phyloP scores from a whole-genome alignment of 179 eudicot genomes.

The Actinidia chinensis region DNA sequence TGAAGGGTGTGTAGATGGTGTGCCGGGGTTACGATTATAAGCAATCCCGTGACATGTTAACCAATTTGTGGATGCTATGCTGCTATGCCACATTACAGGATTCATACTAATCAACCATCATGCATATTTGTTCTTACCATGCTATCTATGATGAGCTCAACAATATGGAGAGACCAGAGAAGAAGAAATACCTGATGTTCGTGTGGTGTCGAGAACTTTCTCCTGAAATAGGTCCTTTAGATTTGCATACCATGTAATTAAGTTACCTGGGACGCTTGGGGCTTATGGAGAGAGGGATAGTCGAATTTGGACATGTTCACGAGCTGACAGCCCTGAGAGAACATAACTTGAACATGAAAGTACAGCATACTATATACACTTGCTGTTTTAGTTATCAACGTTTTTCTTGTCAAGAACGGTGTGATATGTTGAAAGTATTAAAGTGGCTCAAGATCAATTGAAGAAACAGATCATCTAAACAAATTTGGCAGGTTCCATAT shows the following conservation, averaged over 20 bases:
- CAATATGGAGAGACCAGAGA: neutral
- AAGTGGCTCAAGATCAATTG: neutral
- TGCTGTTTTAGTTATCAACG: neutral
- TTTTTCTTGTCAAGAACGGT: neutral
- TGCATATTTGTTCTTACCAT: constrained; percentile 4
- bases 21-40: constrained; percentile 3
- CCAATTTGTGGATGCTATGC: constrained; percentile 3
- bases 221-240: neutral
- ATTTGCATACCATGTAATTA: too few species aligned
- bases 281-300: neutral
- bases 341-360: neutral
- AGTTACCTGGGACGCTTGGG: constrained; percentile 5
- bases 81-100: neutral
- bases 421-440: neutral
- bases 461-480: neutral
- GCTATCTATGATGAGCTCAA: neutral
- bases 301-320: neutral
- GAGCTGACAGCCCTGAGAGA: neutral
- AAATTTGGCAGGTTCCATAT: neutral
- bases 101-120: neutral
- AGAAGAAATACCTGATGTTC: neutral
- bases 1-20: constrained; percentile 8
- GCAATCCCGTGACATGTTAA: neutral
- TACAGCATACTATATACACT: neutral
- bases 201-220: constrained; percentile 13